Evolutionary conservation across 768 basidiomycete genomes (phyloP), one percentile per base, ranked within the genome.

Genomic region (Leucosporidium scottii): DNA sequence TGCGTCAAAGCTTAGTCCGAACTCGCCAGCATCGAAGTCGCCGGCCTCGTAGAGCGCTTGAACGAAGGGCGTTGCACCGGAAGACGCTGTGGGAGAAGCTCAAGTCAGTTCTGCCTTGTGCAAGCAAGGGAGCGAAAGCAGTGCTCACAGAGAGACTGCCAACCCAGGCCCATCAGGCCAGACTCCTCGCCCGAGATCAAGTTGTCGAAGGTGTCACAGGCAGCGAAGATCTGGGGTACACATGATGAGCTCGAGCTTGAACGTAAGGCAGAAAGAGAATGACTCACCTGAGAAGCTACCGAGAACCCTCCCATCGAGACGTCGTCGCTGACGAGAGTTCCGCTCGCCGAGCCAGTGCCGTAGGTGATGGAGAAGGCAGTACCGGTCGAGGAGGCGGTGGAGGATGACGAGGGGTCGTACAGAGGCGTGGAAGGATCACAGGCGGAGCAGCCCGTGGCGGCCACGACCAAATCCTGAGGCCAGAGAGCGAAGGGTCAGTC

Each of bases 321-420:
- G 39, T 15, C 36, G 27, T 15, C 54, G 20, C 28, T 56, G 13
- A 44, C 55, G 53, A 65, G 59, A 7, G 53, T 49, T 8, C 39
- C 56, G 10, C 44, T 28, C 13, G 31, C 67, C 25, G 34, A 15
- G 13, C 50, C 57, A 6, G 47, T 51, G 21, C 27, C 31, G 23
- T 67, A 34, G 30, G 31, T 61, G 49, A 67, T 54, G 51, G 44
- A 31, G 34, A 50, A 59, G 31, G 53, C 9, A 8, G 49, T 61
- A 54, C 31, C 65, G 50, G 61, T 28, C 36, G 48, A 27, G 30
- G 59, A 51, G 20, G 25, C 34, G 4, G 65, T 39, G n/a, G 48
- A 31, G 4, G 51, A 53, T 4, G 51, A 17, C 7, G 23, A n/a
- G 3, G 51, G n/a, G 21, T 27, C n/a, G 51, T 53, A 53, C 6